Base-by-base conservation (phyloP, 345 rosid genomes). In the Hibiscus trionum region DNA sequence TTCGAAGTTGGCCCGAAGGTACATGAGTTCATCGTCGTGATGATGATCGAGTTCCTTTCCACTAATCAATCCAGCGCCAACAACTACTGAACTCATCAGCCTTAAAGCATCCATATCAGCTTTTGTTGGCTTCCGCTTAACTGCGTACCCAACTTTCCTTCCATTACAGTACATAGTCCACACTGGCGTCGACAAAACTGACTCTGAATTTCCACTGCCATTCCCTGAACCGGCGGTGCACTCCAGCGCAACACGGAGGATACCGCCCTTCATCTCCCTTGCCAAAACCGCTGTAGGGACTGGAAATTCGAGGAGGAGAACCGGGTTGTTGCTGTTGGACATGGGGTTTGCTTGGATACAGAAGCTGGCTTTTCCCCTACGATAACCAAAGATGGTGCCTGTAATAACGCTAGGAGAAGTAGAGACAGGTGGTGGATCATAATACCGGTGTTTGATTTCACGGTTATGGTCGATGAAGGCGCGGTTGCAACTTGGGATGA, bases 131-230 rank as follows among this genome's bases (percentile, higher is more conserved):
- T 74, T 73, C 4, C 89, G 78, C 73, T 74, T 87, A 21, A 83
- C 82, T 1, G 97, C 97, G 26, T 82, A 86, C 21, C 97, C 97
- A 21, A 85, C 86, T 77, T 64, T 87, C 75, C 87, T 84, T 11
- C 97, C 97, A 26, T 88, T 91, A 24, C 90, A 91, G 55, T 77
- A 82, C 90, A 83, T 84, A 61, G 75, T 84, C 97, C 97, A 91
- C 33, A 78, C 17, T 0, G 85, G 80, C 62, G 49, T 75, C 11
- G 88, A 80, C 67, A 87, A 70, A 52, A 82, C 78, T 4, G 77
- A 71, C 27, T 57, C 59, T 46, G 73, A 74, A 33, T 59, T 39
- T 4, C 68, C 44, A 37, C 44, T 8, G 9, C 10, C 44, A 21
- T 35, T 4, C 11, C 55, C 62, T 0, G 65, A 58, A 6, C 17